Evolutionary conservation across 768 basidiomycete species (phyloP), one percentile per base, ranked within the genome.

Genomic region (Amanita fuliginea): DNA sequence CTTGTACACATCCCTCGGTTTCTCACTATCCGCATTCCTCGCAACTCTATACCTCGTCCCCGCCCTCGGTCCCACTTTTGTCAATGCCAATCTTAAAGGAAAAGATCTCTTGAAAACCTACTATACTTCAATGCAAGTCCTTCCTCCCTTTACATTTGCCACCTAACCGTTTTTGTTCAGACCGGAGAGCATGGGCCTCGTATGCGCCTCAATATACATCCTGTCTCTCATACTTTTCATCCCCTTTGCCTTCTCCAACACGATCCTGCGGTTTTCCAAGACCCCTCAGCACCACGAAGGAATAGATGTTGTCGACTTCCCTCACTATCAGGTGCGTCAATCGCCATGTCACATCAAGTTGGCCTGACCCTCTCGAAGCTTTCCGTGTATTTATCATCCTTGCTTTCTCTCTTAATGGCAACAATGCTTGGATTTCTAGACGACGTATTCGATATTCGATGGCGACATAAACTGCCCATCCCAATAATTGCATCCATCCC

Each of bases 391-490:
- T 74, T 99, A 40, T 94, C 96, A 0, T 90, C 91, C 7, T 60
- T 99, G 6, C 75, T 99, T n/a, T 93, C 89, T 0, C 72, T 99
- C 33, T 68, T 98, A 30, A 89, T 90, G 37, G 94, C 96, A 0
- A 94, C 93, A 0, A 74, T 98, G 53, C 79, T 99, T 6, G 96
- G 96, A 28, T 95, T 99, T 62, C 72, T 97, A 40, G 96, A 99
- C 59, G 96, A 99, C 64, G 77, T 98, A 3, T 99, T 98, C 57
- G 96, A 99, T 62, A 97, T 99, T 56, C 82, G 96, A 14, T 99
- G 96, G 96, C 70, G 96, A 51, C 92, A 98, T 67, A 99, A 99
- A 64, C 68, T 99, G 10, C 96, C 96, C 0, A 94, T 99, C 47
- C 96, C 96, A 0, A 78, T 99, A 60, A 87, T 99, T 53, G 95